These are phyloP conservation scores for Phytophthora pseudosyringae DNA, from an alignment of 352 stramenopile genomes.

Conservation along the genomic window DNA sequence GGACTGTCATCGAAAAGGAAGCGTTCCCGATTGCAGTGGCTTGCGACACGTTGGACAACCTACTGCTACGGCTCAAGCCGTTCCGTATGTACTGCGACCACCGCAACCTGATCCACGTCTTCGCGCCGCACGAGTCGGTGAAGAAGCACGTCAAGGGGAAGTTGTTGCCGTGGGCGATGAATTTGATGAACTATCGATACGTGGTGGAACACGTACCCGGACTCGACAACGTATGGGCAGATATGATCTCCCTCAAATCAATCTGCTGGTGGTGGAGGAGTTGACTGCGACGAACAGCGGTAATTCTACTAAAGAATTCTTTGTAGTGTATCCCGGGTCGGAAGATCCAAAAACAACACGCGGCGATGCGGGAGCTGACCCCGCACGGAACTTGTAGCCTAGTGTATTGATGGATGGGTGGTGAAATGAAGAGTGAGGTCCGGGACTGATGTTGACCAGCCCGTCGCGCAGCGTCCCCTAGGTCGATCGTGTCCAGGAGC, in stretches of 20 bases:
- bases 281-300: too few relatives aligned
- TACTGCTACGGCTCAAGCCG: neutral
- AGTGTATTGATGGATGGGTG: slow-evolving; percentile 1
- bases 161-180: neutral
- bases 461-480: too few relatives aligned
- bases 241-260: neutral
- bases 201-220: neutral
- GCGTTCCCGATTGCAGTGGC: neutral
- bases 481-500: neutral
- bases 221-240: neutral
- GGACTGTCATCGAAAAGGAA: slow-evolving; percentile 2
- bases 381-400: slow-evolving; percentile 3
- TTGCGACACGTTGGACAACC: slow-evolving; percentile 3
- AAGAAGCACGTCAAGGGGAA: slow-evolving; percentile 1
- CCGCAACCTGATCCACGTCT: neutral
- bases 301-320: too few relatives aligned
- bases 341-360: neutral
- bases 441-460: neutral
- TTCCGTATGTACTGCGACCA: neutral
- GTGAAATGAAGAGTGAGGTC: neutral
- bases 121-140: neutral
- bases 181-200: neutral
- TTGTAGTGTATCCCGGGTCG: neutral
- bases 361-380: neutral
- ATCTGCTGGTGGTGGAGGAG: too few relatives aligned